Evolutionary conservation across 176 grass and related monocot species (phyloP).

Genomic region (Musa itinerans): DNA sequence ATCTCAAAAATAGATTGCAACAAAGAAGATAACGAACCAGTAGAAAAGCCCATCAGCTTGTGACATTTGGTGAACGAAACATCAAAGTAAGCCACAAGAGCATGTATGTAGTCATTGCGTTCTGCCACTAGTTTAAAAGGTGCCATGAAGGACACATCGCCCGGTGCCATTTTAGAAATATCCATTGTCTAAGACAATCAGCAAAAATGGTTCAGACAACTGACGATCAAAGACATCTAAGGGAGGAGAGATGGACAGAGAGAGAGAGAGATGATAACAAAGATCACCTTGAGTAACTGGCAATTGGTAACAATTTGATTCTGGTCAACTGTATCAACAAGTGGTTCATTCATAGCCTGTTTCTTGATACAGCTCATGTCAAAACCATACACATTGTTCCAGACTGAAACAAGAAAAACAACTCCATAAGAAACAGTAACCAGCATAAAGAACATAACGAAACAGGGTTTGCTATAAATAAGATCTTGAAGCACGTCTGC

Average conservation of each 20-base stretch:
- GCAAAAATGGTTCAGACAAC: not conserved
- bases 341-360: constrained; percentile 87
- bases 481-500: not conserved
- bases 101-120: constrained; percentile 88
- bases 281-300: constrained; percentile 63
- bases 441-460: not conserved
- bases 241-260: not conserved
- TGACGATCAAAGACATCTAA: not conserved
- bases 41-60: constrained; percentile 87
- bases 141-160: constrained; percentile 73
- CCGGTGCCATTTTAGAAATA: constrained; percentile 85
- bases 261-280: not conserved
- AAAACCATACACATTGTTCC: constrained; percentile 93
- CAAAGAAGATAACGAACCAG: constrained; percentile 34
- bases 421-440: not conserved
- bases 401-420: constrained; percentile 39
- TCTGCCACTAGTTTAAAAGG: constrained; percentile 87
- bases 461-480: not conserved
- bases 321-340: constrained; percentile 78
- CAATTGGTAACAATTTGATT: constrained; percentile 93
- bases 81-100: constrained; percentile 86
- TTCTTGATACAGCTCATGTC: constrained; percentile 99
- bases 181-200: constrained; percentile 70
- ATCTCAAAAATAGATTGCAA: not conserved
- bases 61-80: constrained; percentile 95